Base-by-base conservation (phyloP, 2,329 filamentous ascomycete species). In the Bipolaris zeicola region DNA sequence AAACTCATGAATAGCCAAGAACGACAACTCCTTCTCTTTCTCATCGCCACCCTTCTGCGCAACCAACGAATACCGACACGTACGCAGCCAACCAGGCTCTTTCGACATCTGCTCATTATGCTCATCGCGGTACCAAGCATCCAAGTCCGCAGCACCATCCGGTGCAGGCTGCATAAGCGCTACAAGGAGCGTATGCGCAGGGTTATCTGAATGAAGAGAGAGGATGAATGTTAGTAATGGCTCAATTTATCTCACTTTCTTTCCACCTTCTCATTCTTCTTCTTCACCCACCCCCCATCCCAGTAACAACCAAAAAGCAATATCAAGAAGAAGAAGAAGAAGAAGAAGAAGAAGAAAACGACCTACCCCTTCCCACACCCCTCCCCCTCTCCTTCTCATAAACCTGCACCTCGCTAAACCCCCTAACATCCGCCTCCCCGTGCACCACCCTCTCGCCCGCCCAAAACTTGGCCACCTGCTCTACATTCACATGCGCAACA, bases 101-200 rank as follows among this genome's bases (percentile, higher is more conserved):
- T 67, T 52, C 4, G 66, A 69, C 65, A 74, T 72, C 37, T 73
- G 68, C 45, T 72, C 55, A 13, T 74, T 72, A 42, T 74, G 70
- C 39, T 75, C 72, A 22, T 71, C 56, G 5, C 68, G 58, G 42
- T 74, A 74, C 70, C 71, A 73, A 5, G 60, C 59, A 31, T 72
- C 69, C 5, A 74, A 53, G 7, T 74, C 67, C 4, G 37, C 53
- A 14, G 65, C 70, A 2, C 63, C 62, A 6, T 63, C 65, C 3
- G 61, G 45, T 4, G 50, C 18, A 2, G 70, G 68, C 36, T 72
- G 63, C 64, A 75, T 70, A 14, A 67, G 66, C 3, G 70, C 71
- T 24, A 66, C 43, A 7, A 74, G 62, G 14, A 74, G 34, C 0
- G 49, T 52, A 4, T 20, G 1, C 0, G 48, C 42, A 1, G 36